Evolutionary conservation across 441 rosid species (phyloP).

Genomic region (Eutrema salsugineum): DNA sequence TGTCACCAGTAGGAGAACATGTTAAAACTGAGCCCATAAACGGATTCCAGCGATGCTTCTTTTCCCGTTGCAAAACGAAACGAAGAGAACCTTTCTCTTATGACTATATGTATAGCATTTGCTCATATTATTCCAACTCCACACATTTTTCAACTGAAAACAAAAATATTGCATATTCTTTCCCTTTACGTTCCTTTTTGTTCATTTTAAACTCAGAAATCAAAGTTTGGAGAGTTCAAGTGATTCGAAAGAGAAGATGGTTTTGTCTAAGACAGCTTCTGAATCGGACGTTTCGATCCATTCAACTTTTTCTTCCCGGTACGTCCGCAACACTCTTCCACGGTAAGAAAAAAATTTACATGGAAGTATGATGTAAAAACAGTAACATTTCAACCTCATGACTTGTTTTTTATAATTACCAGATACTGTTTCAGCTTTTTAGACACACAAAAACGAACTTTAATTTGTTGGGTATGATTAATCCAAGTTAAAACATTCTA

Average conservation of each 20-base stretch:
- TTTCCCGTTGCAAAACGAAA: slow-evolving; percentile 23
- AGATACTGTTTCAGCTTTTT: no score
- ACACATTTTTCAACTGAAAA: slow-evolving; percentile 9
- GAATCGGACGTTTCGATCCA: slow-evolving; percentile 72
- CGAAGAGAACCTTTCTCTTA: not conserved
- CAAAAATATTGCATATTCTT: not conserved
- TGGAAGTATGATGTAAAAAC: not conserved
- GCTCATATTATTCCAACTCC: slow-evolving; percentile 6
- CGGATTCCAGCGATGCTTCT: slow-evolving; percentile 25
- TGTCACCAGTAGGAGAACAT: not conserved
- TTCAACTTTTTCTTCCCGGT: slow-evolving; percentile 92
- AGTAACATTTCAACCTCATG: not conserved
- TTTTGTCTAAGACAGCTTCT: slow-evolving; percentile 45
- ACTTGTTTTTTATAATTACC: no score
- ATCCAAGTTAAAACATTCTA: no score
- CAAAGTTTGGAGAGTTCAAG: not conserved
- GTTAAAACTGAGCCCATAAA: slow-evolving; percentile 9
- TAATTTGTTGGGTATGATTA: no score
- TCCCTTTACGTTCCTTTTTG: not conserved
- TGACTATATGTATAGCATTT: slow-evolving; percentile 25
- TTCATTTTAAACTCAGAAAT: not conserved
- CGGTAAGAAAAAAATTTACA: slow-evolving; percentile 31
- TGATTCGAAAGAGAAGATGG: slow-evolving; percentile 43
- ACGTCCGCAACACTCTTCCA: slow-evolving; percentile 75
- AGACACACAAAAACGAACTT: no score